Percentiles rank a stretch among this genome's conserved stretches.
These are phyloP conservation scores for Posidonia australis DNA, from an alignment of 106 monocot species.

Conservation along the genomic window DNA sequence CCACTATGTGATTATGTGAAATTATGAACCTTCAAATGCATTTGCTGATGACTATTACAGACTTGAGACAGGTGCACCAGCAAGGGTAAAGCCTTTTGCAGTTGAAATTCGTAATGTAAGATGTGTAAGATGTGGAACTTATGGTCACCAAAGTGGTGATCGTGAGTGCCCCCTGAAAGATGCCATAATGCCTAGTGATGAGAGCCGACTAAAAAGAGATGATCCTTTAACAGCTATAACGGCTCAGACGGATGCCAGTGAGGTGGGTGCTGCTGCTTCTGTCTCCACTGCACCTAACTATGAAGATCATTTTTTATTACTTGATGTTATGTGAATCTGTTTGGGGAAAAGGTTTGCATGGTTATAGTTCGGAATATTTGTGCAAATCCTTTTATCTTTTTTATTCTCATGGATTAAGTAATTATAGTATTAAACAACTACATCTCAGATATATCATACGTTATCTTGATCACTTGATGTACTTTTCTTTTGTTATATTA, in stretches of 20 bases:
- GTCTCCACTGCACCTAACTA: neutral
- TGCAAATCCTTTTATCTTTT: too few relatives aligned
- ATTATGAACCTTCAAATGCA: neutral
- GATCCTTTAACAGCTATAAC: slow-evolving; percentile 85
- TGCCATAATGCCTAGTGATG: slow-evolving; percentile 94
- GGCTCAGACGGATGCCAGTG: slow-evolving; percentile 62
- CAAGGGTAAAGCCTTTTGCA: slow-evolving; percentile 79
- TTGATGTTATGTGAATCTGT: too few relatives aligned
- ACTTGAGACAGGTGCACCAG: slow-evolving; percentile 80
- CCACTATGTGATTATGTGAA: too few relatives aligned
- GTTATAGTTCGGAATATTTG: too few relatives aligned
- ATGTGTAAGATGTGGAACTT: slow-evolving; percentile 83
- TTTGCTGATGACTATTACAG: slow-evolving; percentile 23
- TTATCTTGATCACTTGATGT: too few relatives aligned
- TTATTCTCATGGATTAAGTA: too few relatives aligned
- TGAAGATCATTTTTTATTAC: neutral
- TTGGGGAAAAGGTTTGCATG: too few relatives aligned
- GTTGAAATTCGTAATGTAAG: slow-evolving; percentile 94
- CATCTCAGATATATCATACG: too few relatives aligned
- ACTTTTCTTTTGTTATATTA: neutral
- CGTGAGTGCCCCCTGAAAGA: slow-evolving; percentile 95
- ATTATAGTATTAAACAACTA: too few relatives aligned
- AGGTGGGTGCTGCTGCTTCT: slow-evolving; percentile 32
- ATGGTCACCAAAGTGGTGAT: slow-evolving; percentile 95
- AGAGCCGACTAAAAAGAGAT: slow-evolving; percentile 85